Evolutionary conservation across 805 yeast genomes (phyloP).

Genomic region (Pichia eremophila): DNA sequence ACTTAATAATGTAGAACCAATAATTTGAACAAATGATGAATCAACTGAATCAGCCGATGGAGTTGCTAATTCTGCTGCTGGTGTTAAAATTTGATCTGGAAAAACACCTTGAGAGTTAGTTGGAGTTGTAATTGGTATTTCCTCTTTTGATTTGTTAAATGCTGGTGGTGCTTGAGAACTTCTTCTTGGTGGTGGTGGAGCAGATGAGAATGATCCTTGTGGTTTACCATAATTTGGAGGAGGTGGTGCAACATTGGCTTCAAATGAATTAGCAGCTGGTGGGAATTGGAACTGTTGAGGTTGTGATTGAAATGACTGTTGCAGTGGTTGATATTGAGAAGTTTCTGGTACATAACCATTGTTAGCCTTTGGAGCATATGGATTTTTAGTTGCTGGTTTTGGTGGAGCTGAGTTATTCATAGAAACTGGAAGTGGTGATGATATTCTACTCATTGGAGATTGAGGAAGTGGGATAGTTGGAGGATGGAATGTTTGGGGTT

Average conservation of each 20-base stretch:
- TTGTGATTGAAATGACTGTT: conserved; percentile 1
- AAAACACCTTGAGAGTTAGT: conserved; percentile 9
- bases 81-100: neutral
- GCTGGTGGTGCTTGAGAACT: conserved; percentile 9
- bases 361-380: conserved; percentile 4
- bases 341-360: neutral
- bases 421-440: neutral
- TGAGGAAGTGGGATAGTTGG: conserved; percentile 11
- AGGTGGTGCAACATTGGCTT: conserved; percentile 1
- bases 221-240: conserved; percentile 6
- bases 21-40: conserved; percentile 36
- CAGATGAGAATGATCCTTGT: conserved; percentile 9
- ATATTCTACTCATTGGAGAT: conserved; percentile 9
- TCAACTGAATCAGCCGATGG: conserved; percentile 19
- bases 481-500: conserved; percentile 17
- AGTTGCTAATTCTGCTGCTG: neutral
- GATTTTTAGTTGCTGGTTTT: neutral
- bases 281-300: neutral
- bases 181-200: conserved; percentile 16
- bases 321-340: conserved; percentile 10
- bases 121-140: conserved; percentile 28
- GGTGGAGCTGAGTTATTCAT: conserved; percentile 12
- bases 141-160: neutral
- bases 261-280: neutral
- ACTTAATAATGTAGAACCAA: conserved; percentile 45